Conservation (phyloP, 306 rosid genomes). For the Datisca glomerata region DNA sequence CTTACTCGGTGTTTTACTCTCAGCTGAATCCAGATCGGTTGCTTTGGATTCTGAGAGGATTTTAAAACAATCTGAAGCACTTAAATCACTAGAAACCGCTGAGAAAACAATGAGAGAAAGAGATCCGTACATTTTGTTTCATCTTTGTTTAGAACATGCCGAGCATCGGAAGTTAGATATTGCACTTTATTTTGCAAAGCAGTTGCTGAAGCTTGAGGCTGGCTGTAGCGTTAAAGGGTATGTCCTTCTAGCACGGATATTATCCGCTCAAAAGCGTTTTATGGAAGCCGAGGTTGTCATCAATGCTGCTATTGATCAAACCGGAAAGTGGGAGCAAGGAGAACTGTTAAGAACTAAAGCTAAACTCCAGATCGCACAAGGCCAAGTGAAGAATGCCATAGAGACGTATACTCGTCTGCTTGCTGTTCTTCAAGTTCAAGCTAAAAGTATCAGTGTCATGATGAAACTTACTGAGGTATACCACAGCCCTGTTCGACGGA, state of each 20-base stretch:
- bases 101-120: slow-evolving; percentile 45
- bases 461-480: slow-evolving; percentile 54
- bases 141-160: slow-evolving; percentile 81
- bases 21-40: slow-evolving; percentile 39
- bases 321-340: slow-evolving; percentile 90
- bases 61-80: slow-evolving; percentile 53
- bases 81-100: slow-evolving; percentile 39
- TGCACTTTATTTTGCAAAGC: slow-evolving; percentile 58
- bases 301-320: slow-evolving; percentile 75
- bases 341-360: slow-evolving; percentile 75
- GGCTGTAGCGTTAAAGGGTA: slow-evolving; percentile 49
- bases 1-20: slow-evolving; percentile 59
- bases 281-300: slow-evolving; percentile 66
- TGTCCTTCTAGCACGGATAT: slow-evolving; percentile 57
- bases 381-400: slow-evolving; percentile 49
- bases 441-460: slow-evolving; percentile 33
- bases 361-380: slow-evolving; percentile 71
- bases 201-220: slow-evolving; percentile 54
- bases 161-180: slow-evolving; percentile 67
- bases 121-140: slow-evolving; percentile 48
- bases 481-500: neutral
- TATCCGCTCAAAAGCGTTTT: slow-evolving; percentile 69
- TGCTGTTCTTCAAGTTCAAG: slow-evolving; percentile 72
- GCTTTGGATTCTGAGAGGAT: slow-evolving; percentile 58
- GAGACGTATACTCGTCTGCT: slow-evolving; percentile 67